Percentiles rank a stretch among this genome's conserved stretches.
Conservation (phyloP, 2,329 filamentous ascomycete species). For the Celoporthe dispersa region DNA sequence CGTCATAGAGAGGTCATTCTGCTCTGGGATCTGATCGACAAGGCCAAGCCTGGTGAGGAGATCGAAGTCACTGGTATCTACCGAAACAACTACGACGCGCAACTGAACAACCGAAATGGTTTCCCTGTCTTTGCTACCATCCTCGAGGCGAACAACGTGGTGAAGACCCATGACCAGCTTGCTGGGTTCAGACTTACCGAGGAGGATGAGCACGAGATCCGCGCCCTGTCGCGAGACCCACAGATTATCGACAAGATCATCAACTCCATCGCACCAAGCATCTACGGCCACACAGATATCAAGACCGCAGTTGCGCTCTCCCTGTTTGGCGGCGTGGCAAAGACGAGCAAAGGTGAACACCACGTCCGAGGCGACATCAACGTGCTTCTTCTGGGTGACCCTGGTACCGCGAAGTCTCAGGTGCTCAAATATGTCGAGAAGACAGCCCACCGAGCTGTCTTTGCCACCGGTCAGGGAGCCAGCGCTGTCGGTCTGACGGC, state of each 20-base stretch:
- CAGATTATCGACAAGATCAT: conserved; percentile 93
- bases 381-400: conserved; percentile 92
- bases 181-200: conserved; percentile 95
- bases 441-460: conserved; percentile 94
- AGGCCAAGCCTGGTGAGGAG: conserved; percentile 95
- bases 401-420: conserved; percentile 97
- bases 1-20: conserved; percentile 93
- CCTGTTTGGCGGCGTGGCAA: conserved; percentile 92
- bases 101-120: conserved; percentile 97
- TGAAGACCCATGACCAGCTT: conserved; percentile 96
- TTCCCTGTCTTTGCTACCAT: conserved; percentile 99
- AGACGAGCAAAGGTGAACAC: conserved; percentile 86
- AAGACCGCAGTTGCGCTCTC: conserved; percentile 96
- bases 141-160: conserved; percentile 93
- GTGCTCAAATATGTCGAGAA: conserved; percentile 97
- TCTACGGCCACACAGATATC: conserved; percentile 95
- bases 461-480: conserved; percentile 95
- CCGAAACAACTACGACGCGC: conserved; percentile 96
- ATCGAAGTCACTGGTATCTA: conserved; percentile 97
- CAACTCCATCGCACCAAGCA: conserved; percentile 91
- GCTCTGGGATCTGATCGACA: conserved; percentile 95
- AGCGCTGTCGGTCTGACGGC: conserved; percentile 97
- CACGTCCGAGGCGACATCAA: conserved; percentile 97
- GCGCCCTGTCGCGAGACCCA: conserved; percentile 83
- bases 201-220: conserved; percentile 90